Base-by-base conservation (phyloP, 2,329 filamentous ascomycete species). In the Aureobasidium musti region DNA sequence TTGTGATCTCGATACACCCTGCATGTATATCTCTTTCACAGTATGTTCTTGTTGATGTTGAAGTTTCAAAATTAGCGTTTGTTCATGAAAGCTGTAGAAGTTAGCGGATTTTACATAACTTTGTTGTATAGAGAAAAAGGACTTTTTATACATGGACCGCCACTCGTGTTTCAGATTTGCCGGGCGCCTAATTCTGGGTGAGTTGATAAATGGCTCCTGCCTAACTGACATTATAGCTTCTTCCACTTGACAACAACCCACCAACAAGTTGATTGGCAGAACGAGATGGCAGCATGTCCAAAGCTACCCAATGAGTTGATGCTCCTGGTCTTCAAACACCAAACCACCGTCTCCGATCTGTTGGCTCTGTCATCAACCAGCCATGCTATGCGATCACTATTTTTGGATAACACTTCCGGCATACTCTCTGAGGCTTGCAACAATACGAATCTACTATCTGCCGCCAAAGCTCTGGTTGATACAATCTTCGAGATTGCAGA, bases 1-100 rank as follows among this genome's bases (percentile, higher is more conserved):
- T 80, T 97, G 75, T 97, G 23, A 30, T 33, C 28, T 59, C 39
- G n/a, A 17, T 21, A 59, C 2, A 17, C 2, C 26, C 53, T 30
- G 6, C 39, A 17, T 59, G 17, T 47, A 45, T 33, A 45, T 37
- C 39, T 56, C 5, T n/a, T n/a, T 26, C 14, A 21, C 35, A 45
- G 56, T 45, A 37, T 47, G 2, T 47, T 60, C 28, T 33, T 47
- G 56, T 37, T 13, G 33, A 35, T 49, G 57, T 43, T 14, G 8
- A 61, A 49, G 26, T 47, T 30, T 50, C 41, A 26, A 61, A 43
- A 47, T 49, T 61, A 61, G 57, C 57, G 41, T 33, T 61, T 61
- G 41, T 61, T 39, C 11, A 28, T 61, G 33, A 21, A 49, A 37
- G 19, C 57, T 60, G 56, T 45, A 45, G 56, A 45, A 45, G n/a